These are phyloP conservation scores for Physcomitrium patens DNA, from an alignment of 225 moss, liverwort and hornwort genomes.

Conservation along the genomic window DNA sequence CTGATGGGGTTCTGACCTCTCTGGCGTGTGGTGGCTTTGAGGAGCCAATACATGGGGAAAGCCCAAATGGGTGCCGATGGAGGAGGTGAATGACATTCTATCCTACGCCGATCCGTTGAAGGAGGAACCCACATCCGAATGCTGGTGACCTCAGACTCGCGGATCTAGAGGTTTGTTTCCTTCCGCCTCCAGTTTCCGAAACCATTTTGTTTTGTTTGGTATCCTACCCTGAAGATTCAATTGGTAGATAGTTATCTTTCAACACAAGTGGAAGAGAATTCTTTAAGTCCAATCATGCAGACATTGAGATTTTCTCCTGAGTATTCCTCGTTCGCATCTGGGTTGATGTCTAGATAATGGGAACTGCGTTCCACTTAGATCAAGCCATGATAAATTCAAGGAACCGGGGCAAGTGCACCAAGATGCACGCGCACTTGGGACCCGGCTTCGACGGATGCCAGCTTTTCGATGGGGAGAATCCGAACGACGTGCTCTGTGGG, in stretches of 20 bases:
- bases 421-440: constrained; percentile 31
- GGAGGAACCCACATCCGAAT: constrained; percentile 8
- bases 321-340: neutral
- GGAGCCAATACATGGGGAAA: neutral
- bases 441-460: constrained; percentile 37
- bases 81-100: constrained; percentile 6
- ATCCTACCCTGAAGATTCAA: neutral
- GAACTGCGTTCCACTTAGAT: constrained; percentile 26
- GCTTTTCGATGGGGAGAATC: constrained; percentile 29
- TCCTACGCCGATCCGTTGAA: constrained; percentile 1
- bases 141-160: constrained; percentile 10
- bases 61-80: constrained; percentile 23
- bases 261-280: neutral
- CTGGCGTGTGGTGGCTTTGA: neutral
- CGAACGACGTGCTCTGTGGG: constrained; percentile 28
- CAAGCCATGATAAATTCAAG: constrained; percentile 20
- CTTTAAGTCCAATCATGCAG: neutral
- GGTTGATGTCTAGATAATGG: constrained; percentile 18
- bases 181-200: neutral
- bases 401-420: constrained; percentile 29
- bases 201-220: neutral
- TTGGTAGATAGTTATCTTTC: no score
- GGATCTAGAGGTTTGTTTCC: constrained; percentile 17
- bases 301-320: neutral
- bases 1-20: constrained; percentile 20